These are phyloP conservation scores for Phytophthora nicotianae DNA, from an alignment of 352 stramenopile genomes.

Conservation along the genomic window DNA sequence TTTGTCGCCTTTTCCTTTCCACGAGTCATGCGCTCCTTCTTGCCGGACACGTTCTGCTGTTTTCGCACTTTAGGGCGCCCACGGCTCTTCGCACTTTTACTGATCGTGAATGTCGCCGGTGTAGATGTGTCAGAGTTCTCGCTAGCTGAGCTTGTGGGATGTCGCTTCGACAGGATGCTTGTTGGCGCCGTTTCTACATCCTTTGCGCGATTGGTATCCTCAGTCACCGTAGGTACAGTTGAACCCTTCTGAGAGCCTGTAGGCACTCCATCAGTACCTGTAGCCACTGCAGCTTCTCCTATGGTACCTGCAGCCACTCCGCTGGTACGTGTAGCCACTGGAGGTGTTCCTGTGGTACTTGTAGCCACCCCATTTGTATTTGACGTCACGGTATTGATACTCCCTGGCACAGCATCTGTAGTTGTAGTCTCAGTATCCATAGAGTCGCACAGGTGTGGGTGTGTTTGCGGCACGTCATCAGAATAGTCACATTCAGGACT, in stretches of 20 bases:
- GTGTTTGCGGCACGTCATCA: not conserved
- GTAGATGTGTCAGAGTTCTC: not conserved
- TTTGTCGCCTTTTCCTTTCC: slow-evolving; percentile 6
- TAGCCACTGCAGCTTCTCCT: not conserved
- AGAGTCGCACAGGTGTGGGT: no score
- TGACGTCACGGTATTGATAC: no score
- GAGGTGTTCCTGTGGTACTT: no score
- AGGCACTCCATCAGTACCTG: not conserved
- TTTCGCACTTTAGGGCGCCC: slow-evolving; percentile 12
- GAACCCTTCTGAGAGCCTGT: not conserved
- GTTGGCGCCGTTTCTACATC: no score
- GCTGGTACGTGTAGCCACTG: not conserved
- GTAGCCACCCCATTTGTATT: no score
- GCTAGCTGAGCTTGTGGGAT: not conserved
- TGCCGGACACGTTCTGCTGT: slow-evolving; percentile 5
- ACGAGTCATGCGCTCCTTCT: slow-evolving; percentile 3
- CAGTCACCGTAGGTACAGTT: not conserved
- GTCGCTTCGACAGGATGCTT: not conserved
- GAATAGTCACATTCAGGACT: not conserved
- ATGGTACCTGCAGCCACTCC: not conserved
- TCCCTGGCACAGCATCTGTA: no score
- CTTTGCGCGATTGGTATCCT: not conserved
- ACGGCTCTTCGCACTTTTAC: slow-evolving; percentile 8
- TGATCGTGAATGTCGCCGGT: not conserved
- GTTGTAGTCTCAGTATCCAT: no score